A percentile compares a stretch with the other conserved stretches of the same genome.
Conservation (phyloP, 148 eudicot genomes). For the Rhododendron ovatum region DNA sequence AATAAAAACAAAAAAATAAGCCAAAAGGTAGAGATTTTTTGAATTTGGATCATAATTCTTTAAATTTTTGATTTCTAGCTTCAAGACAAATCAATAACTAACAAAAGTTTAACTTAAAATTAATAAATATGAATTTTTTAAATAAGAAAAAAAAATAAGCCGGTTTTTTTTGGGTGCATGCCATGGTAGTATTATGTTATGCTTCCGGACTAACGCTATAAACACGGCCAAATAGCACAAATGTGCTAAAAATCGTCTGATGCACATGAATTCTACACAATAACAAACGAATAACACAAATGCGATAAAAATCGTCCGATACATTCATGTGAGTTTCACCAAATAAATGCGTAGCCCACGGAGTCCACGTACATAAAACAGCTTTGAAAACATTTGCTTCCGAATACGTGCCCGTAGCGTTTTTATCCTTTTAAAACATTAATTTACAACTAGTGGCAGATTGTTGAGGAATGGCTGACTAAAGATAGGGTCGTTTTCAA, state of each 20-base stretch:
- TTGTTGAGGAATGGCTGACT: neutral
- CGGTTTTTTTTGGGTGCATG: neutral
- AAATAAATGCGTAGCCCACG: neutral
- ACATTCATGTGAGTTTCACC: too few relatives aligned
- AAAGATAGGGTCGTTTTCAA: neutral
- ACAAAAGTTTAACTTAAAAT: too few relatives aligned
- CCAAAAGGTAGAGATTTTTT: neutral
- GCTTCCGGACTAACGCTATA: neutral
- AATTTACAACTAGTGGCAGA: neutral
- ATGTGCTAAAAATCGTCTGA: too few relatives aligned
- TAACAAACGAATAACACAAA: too few relatives aligned
- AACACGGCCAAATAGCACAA: neutral
- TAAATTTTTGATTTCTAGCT: neutral
- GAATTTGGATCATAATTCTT: neutral
- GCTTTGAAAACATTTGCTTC: too few relatives aligned
- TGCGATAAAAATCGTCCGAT: too few relatives aligned
- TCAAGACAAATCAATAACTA: too few relatives aligned
- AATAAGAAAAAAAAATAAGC: too few relatives aligned
- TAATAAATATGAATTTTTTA: too few relatives aligned
- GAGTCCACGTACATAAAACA: too few relatives aligned
- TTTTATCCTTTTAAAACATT: too few relatives aligned
- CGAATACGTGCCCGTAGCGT: too few relatives aligned
- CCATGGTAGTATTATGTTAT: neutral
- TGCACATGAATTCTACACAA: neutral
- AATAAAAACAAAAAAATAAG: neutral